These are phyloP conservation scores for Pelargonium australe DNA, from an alignment of 441 rosid species.

Conservation along the genomic window DNA sequence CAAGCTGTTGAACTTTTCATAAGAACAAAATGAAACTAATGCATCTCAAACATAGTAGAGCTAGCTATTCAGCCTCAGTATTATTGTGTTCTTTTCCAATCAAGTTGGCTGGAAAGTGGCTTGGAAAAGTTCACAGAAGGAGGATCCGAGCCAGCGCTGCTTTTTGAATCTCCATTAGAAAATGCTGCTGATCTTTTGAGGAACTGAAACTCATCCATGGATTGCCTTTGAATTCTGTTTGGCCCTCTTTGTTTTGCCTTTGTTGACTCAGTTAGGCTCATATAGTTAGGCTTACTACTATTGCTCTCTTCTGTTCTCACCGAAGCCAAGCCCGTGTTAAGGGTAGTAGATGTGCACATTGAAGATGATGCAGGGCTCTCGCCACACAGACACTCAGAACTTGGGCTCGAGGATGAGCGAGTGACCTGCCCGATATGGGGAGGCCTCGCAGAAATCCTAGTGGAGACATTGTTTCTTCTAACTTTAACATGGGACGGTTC, in stretches of 20 bases:
- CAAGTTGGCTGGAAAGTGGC: conserved; percentile 45
- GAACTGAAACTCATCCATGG: conserved; percentile 93
- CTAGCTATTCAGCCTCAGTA: conserved; percentile 19
- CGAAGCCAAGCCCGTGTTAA: conserved; percentile 44
- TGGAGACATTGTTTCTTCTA: conserved; percentile 64
- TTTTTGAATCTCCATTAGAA: conserved; percentile 40
- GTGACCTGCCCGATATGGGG: conserved; percentile 35
- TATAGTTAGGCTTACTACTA: conserved; percentile 57
- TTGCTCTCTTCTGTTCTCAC: conserved; percentile 48
- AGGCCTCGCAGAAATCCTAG: conserved; percentile 74
- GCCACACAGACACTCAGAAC: conserved; percentile 58
- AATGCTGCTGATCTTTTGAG: conserved; percentile 45
- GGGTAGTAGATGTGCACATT: conserved; percentile 63
- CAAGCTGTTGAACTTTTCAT: conserved; percentile 51
- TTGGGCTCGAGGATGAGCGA: conserved; percentile 61
- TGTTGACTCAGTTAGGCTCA: conserved; percentile 78
- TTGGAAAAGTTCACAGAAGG: conserved; percentile 39
- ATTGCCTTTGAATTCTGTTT: conserved; percentile 54
- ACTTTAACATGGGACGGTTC: conserved; percentile 46
- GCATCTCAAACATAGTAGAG: conserved; percentile 25
- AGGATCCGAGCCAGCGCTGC: conserved; percentile 42
- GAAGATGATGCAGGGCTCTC: conserved; percentile 77
- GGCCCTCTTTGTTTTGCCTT: conserved; percentile 61
- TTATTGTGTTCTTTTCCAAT: conserved; percentile 38
- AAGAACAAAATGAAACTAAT: conserved; percentile 8